Evolutionary conservation across 179 eudicot species (phyloP).

Genomic region (Gypsophila paniculata): DNA sequence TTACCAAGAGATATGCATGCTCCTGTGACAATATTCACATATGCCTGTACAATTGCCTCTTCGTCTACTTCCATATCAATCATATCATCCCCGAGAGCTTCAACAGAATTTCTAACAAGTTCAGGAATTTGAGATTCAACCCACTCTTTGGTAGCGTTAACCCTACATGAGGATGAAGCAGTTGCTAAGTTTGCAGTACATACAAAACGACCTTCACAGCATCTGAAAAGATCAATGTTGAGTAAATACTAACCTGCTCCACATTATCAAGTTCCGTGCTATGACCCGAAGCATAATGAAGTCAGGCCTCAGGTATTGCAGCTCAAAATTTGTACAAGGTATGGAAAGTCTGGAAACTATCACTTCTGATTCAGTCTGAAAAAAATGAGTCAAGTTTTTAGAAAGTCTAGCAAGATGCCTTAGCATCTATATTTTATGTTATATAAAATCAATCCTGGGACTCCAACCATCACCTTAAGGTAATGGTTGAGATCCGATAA

Average conservation of each 20-base stretch:
- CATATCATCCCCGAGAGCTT: slow-evolving; percentile 51
- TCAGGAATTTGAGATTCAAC: slow-evolving; percentile 83
- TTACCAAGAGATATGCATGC: slow-evolving; percentile 93
- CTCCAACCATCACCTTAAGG: too few species aligned
- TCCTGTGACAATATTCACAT: slow-evolving; percentile 80
- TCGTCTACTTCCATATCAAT: slow-evolving; percentile 61
- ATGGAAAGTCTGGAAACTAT: slow-evolving; percentile 75
- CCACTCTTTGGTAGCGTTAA: slow-evolving; percentile 80
- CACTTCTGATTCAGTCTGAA: slow-evolving; percentile 88
- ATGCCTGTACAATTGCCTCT: slow-evolving; percentile 85
- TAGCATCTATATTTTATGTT: not conserved
- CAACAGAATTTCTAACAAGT: slow-evolving; percentile 57
- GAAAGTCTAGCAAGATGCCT: slow-evolving; percentile 6
- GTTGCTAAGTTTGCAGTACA: not conserved
- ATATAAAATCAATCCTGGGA: too few species aligned
- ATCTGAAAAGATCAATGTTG: not conserved
- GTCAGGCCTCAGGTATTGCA: slow-evolving; percentile 95
- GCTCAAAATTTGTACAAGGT: slow-evolving; percentile 72
- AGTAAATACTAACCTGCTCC: slow-evolving; percentile 70
- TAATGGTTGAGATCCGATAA: too few species aligned
- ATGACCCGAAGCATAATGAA: slow-evolving; percentile 94
- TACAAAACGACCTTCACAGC: not conserved
- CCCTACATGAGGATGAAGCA: slow-evolving; percentile 35
- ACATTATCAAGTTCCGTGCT: slow-evolving; percentile 83
- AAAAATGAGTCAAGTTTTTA: slow-evolving; percentile 8